phyloP scores from a whole-genome alignment of 1,139 yeast genomes.

The Diutina sp. region DNA sequence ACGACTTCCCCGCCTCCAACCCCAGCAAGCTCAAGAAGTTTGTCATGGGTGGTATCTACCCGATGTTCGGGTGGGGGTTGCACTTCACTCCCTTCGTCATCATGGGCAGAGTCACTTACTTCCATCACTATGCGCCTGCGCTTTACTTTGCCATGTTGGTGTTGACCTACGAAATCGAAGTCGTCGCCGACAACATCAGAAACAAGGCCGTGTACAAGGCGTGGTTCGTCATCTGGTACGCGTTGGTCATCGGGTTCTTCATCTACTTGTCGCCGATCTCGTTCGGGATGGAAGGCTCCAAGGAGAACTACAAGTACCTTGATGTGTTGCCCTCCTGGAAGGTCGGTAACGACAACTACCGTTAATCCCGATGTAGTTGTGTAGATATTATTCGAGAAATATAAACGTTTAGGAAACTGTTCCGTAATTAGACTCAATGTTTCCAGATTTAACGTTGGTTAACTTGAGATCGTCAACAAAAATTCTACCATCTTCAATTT shows the following conservation, averaged over 20 bases:
- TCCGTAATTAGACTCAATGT: too few species aligned
- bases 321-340: slow-evolving; percentile 72
- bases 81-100: slow-evolving; percentile 84
- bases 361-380: neutral
- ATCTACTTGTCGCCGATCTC: slow-evolving; percentile 65
- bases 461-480: too few species aligned
- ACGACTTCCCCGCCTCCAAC: slow-evolving; percentile 40
- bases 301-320: slow-evolving; percentile 52
- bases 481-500: too few species aligned
- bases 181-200: slow-evolving; percentile 33
- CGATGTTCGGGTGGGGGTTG: slow-evolving; percentile 90
- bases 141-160: slow-evolving; percentile 87
- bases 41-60: slow-evolving; percentile 76
- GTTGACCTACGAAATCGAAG: slow-evolving; percentile 64
- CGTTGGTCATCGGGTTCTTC: slow-evolving; percentile 58
- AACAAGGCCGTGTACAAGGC: slow-evolving; percentile 15
- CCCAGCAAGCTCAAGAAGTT: slow-evolving; percentile 21
- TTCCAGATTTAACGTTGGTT: too few species aligned
- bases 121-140: slow-evolving; percentile 95
- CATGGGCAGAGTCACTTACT: slow-evolving; percentile 96
- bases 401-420: neutral
- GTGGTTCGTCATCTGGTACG: slow-evolving; percentile 19
- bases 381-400: neutral
- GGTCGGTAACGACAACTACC: slow-evolving; percentile 9
- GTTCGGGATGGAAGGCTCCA: slow-evolving; percentile 85